phyloP scores from a whole-genome alignment of 371 early-diverging fungal species.

The Gilbertella persicaria region DNA sequence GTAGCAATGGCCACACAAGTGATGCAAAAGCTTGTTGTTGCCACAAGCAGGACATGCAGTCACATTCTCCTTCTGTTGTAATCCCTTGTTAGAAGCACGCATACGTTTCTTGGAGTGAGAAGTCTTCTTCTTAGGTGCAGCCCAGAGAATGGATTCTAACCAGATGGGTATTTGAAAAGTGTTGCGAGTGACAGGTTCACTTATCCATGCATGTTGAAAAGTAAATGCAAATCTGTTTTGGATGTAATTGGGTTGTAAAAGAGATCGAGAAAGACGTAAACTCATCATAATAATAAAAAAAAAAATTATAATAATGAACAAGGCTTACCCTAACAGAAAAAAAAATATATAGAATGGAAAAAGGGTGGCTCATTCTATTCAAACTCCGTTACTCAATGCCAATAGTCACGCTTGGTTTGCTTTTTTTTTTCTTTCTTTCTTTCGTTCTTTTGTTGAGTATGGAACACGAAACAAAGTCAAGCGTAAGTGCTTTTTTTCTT shows the following conservation, averaged over 20 bases:
- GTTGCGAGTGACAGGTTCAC: conserved; percentile 13
- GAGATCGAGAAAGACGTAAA: conserved; percentile 3
- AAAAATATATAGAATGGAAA: background rate
- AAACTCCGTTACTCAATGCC: background rate
- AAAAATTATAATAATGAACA: background rate
- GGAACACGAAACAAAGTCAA: conserved; percentile 24
- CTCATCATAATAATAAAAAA: background rate
- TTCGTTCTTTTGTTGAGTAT: conserved; percentile 1
- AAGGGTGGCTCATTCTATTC: conserved; percentile 20
- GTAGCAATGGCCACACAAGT: conserved; percentile 79
- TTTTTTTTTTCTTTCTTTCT: conserved; percentile 6
- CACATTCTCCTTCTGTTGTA: conserved; percentile 74
- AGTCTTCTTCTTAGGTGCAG: conserved; percentile 86
- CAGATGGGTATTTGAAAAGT: conserved; percentile 46
- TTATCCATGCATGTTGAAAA: background rate
- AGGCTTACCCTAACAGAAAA: conserved; percentile 10
- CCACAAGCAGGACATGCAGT: conserved; percentile 76
- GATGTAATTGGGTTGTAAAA: background rate
- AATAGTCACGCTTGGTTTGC: conserved; percentile 16
- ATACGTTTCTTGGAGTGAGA: conserved; percentile 87
- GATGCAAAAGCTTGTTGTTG: conserved; percentile 70
- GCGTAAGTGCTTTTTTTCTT: conserved; percentile 13
- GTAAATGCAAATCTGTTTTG: conserved; percentile 12
- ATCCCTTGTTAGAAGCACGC: conserved; percentile 80
- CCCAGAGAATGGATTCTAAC: conserved; percentile 66